phyloP scores from a whole-genome alignment of 176 grass and related monocot species.

The Metroxylon sagu region DNA sequence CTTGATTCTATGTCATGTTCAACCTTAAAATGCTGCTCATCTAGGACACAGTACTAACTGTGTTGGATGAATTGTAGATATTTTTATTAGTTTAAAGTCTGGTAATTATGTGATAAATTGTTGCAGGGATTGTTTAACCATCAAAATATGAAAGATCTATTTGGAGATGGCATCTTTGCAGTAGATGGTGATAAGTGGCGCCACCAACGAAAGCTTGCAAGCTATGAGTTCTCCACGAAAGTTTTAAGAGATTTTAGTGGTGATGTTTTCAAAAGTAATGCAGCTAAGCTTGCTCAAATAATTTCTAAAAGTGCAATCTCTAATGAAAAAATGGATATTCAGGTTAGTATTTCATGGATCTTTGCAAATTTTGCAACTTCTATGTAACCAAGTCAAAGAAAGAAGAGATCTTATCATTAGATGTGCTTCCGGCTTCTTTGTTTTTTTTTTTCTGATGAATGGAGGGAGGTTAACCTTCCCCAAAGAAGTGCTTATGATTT shows the following conservation, averaged over 20 bases:
- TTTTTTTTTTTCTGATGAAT: too few species aligned
- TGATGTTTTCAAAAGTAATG: conserved; percentile 38
- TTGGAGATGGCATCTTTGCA: conserved; percentile 64
- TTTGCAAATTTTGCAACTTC: too few species aligned
- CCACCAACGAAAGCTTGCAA: conserved; percentile 56
- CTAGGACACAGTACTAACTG: too few species aligned
- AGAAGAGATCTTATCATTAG: too few species aligned
- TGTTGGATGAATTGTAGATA: too few species aligned
- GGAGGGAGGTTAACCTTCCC: too few species aligned
- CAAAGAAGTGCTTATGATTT: background rate
- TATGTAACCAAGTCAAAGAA: too few species aligned
- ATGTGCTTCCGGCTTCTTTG: too few species aligned
- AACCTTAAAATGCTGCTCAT: too few species aligned
- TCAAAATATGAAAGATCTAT: conserved; percentile 24
- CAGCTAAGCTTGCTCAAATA: conserved; percentile 33
- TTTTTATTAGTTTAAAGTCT: too few species aligned
- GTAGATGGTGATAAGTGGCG: conserved; percentile 57
- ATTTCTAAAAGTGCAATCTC: background rate
- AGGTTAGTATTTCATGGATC: conserved; percentile 13
- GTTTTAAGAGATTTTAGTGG: conserved; percentile 47
- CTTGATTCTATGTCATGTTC: too few species aligned
- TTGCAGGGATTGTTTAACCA: conserved; percentile 39
- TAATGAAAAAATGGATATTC: conserved; percentile 25
- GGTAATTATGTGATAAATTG: too few species aligned
- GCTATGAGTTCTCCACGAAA: conserved; percentile 52